Evolutionary conservation across 2,329 filamentous ascomycete genomes (phyloP).

Genomic region (Aspergillus intermedius): DNA sequence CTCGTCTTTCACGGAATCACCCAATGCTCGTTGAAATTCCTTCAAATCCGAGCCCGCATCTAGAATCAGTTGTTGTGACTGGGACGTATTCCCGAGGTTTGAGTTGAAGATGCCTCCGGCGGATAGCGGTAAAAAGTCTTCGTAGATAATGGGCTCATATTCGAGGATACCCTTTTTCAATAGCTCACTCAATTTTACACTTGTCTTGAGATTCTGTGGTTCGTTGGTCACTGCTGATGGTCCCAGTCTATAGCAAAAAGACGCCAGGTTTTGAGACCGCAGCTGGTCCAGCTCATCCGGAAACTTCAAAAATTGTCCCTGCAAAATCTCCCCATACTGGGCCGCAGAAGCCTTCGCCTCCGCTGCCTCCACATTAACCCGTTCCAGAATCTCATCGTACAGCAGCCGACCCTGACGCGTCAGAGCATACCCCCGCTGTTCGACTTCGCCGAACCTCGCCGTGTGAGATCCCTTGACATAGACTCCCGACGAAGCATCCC

Average conservation of each 20-base stretch:
- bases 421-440: conserved; percentile 48
- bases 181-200: conserved; percentile 13
- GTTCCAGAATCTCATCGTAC: conserved; percentile 41
- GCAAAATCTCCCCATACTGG: conserved; percentile 16
- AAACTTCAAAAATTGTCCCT: conserved; percentile 28
- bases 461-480: conserved; percentile 37
- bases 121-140: conserved; percentile 50
- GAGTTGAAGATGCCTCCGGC: conserved; percentile 49
- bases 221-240: background rate
- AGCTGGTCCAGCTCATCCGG: conserved; percentile 41
- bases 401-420: conserved; percentile 41
- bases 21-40: conserved; percentile 20
- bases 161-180: conserved; percentile 28
- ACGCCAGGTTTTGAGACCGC: conserved; percentile 32
- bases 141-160: conserved; percentile 45
- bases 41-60: conserved; percentile 20
- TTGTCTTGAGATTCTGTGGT: background rate
- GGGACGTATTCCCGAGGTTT: conserved; percentile 27
- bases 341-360: conserved; percentile 1
- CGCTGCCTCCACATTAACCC: conserved; percentile 12
- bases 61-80: conserved; percentile 18
- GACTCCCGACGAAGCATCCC: conserved; percentile 6
- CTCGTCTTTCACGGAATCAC: conserved; percentile 17
- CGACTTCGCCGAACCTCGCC: conserved; percentile 49
- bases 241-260: conserved; percentile 31